phyloP scores from a whole-genome alignment of 1,284 basidiomycete species.

The Malassezia sp. region DNA sequence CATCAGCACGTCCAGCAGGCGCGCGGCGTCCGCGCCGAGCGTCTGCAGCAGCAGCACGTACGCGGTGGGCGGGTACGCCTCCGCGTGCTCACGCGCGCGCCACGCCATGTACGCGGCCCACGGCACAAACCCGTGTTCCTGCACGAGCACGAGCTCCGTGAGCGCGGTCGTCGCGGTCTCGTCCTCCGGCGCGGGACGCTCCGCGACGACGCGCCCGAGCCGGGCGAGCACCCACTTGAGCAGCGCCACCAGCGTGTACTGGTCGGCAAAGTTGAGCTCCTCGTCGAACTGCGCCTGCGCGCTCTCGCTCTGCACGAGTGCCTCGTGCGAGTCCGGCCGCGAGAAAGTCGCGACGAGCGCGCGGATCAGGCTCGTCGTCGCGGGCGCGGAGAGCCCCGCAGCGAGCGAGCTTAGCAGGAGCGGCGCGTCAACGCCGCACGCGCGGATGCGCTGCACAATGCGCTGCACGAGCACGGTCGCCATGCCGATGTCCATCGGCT shows the following conservation, averaged over 20 bases:
- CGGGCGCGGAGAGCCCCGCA: constrained; percentile 31
- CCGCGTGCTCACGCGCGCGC: constrained; percentile 30
- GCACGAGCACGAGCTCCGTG: constrained; percentile 32
- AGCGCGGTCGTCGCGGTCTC: constrained; percentile 13
- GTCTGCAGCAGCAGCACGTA: constrained; percentile 23
- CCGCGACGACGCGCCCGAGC: constrained; percentile 36
- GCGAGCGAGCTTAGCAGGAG: constrained; percentile 45
- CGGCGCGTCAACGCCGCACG: constrained; percentile 31
- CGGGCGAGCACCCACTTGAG: constrained; percentile 45
- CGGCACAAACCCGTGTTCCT: constrained; percentile 42
- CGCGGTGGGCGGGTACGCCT: constrained; percentile 20
- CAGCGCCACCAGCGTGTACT: constrained; percentile 39
- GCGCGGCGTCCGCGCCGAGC: constrained; percentile 19
- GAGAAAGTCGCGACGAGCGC: constrained; percentile 8
- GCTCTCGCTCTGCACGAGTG: neutral
- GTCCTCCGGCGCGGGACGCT: constrained; percentile 18
- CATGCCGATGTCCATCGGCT: constrained; percentile 22
- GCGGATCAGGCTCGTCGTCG: constrained; percentile 27
- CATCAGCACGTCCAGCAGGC: constrained; percentile 32
- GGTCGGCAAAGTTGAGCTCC: constrained; percentile 36
- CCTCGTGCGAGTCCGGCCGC: constrained; percentile 3
- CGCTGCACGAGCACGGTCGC: constrained; percentile 25
- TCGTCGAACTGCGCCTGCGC: constrained; percentile 21
- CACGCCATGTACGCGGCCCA: constrained; percentile 35
- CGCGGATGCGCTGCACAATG: constrained; percentile 29